These are phyloP conservation scores for Canavalia gladiata DNA, from an alignment of 306 rosid genomes.

Conservation along the genomic window DNA sequence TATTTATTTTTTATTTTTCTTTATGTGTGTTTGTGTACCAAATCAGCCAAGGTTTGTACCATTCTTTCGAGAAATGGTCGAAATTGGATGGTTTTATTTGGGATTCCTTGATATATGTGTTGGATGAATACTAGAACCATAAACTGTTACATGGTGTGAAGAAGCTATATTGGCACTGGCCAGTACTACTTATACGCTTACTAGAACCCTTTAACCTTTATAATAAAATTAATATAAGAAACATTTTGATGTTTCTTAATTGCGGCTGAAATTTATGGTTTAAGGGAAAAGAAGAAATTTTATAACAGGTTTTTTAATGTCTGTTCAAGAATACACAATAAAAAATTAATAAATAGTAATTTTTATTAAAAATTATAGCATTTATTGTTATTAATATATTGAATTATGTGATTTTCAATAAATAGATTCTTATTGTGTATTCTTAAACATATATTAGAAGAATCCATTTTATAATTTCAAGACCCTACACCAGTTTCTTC, in stretches of 20 bases:
- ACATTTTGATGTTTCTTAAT: not conserved
- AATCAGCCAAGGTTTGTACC: conserved; percentile 45
- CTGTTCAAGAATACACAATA: too few relatives aligned
- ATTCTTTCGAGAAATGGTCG: conserved; percentile 56
- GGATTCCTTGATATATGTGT: conserved; percentile 44
- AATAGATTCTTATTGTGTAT: too few relatives aligned
- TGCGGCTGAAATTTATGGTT: not conserved
- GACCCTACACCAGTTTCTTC: not conserved
- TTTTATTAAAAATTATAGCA: too few relatives aligned
- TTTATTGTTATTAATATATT: too few relatives aligned
- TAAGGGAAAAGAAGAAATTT: not conserved
- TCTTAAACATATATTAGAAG: too few relatives aligned
- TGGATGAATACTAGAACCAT: conserved; percentile 35
- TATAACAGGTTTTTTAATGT: too few relatives aligned
- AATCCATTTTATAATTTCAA: not conserved
- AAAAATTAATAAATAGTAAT: too few relatives aligned
- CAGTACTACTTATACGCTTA: conserved; percentile 18
- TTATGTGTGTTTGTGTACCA: conserved; percentile 51
- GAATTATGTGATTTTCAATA: too few relatives aligned
- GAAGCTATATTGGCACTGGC: conserved; percentile 42
- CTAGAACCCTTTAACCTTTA: conserved; percentile 19
- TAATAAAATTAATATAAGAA: not conserved
- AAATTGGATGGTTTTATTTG: conserved; percentile 48
- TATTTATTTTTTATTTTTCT: not conserved
- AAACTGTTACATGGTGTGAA: conserved; percentile 43